Evolutionary conservation across 495 filamentous ascomycete species (phyloP), one percentile per base, ranked within the genome.

Genomic region (Patellaria atrata): DNA sequence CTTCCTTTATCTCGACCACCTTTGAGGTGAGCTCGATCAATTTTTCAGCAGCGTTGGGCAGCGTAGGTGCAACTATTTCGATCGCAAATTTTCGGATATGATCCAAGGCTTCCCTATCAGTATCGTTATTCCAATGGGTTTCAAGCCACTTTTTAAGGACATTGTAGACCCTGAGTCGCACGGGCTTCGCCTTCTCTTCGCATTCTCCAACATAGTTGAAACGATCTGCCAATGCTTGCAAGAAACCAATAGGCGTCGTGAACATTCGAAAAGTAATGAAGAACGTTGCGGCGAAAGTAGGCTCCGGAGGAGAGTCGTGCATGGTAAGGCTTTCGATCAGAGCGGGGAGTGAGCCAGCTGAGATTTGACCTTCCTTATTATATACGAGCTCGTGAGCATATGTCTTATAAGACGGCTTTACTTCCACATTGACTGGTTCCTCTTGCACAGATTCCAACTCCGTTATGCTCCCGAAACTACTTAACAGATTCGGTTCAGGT

Each of bases 211-310:
- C 78, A 47, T 94, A 91, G 39, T 94, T 79, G 55, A 93, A 99
- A 15, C 91, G 75, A 26, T 87, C 79, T 26, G 87, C 75, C 4
- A 99, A 67, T 1, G 76, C 70, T 50, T 84, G 66, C 3, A 84
- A 83, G 37, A 96, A 73, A 22, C 82, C 70, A 11, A 68, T 48
- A 1, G 91, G 84, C 0, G 82, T 80, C 29, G 83, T 82, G 42
- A 99, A 99, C 13, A 93, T 72, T 27, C 91, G 80, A 63, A 99
- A 99, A 18, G 91, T 96, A 26, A 96, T 74, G 57, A 91, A 96
- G 55, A 99, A 96, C 0, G 91, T 81, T 2, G 82, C 79, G 33
- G 94, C 82, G 48, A 96, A 99, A 52, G 81, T 72, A 22, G 82
- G 74, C 53, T 94, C 86, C 1, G 91, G 91, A 2, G 89, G 93